Conservation (phyloP, 1,284 basidiomycete species). For the Rhizopogon parksii region DNA sequence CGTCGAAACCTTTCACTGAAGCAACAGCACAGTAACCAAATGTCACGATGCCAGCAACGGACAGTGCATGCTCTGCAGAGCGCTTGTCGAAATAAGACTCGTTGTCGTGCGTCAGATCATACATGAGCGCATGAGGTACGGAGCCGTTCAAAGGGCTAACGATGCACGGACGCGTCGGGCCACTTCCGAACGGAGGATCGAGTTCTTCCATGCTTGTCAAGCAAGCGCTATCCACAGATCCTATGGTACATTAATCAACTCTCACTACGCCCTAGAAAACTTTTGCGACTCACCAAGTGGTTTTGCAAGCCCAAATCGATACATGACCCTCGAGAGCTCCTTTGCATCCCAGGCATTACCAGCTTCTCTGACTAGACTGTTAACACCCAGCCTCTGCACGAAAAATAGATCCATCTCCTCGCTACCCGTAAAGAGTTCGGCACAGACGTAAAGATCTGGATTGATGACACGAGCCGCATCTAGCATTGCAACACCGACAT, state of each 20-base stretch:
- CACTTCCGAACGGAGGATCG: conserved; percentile 70
- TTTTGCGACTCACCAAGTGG: conserved; percentile 61
- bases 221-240: conserved; percentile 88
- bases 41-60: conserved; percentile 81
- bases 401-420: conserved; percentile 91
- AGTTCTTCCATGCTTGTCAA: conserved; percentile 72
- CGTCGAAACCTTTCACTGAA: conserved; percentile 93
- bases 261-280: background rate
- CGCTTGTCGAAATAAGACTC: conserved; percentile 85
- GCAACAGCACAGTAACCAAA: conserved; percentile 85
- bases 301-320: conserved; percentile 84
- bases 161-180: conserved; percentile 63
- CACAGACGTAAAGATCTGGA: conserved; percentile 91
- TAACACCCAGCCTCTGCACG: conserved; percentile 85
- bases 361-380: conserved; percentile 86
- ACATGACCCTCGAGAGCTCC: conserved; percentile 79
- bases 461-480: conserved; percentile 87
- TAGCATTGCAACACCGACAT: conserved; percentile 88
- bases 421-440: conserved; percentile 94
- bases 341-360: conserved; percentile 87
- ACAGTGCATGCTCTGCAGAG: conserved; percentile 88
- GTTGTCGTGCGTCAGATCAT: conserved; percentile 95
- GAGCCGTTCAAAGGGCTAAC: conserved; percentile 81
- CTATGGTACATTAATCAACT: conserved; percentile 29
- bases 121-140: conserved; percentile 83